Percentiles rank a stretch among this genome's conserved stretches.
phyloP scores from a whole-genome alignment of 2,329 filamentous ascomycete genomes.

The Cercospora sp. region DNA sequence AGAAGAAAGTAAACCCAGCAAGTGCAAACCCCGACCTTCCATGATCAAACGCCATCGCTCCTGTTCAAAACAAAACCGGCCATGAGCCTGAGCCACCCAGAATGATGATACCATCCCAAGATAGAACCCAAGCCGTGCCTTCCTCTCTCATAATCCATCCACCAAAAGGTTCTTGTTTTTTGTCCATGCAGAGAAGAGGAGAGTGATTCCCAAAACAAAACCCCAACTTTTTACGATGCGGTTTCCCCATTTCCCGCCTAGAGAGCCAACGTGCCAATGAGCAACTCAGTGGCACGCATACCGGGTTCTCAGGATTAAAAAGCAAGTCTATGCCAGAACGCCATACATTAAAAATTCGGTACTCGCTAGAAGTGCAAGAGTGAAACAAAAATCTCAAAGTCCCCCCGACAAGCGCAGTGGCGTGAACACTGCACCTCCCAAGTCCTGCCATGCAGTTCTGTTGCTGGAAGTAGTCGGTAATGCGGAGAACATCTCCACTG shows the following conservation, averaged over 20 bases:
- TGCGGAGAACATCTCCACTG: constrained; percentile 12
- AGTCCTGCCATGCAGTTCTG: constrained; percentile 13
- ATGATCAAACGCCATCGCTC: not conserved
- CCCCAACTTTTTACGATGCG: not conserved
- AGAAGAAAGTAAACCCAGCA: not conserved
- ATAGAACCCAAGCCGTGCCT: not conserved
- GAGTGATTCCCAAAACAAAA: not conserved
- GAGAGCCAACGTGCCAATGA: constrained; percentile 1
- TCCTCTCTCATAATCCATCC: not conserved
- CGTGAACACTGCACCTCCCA: constrained; percentile 1
- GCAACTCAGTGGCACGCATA: constrained; percentile 5
- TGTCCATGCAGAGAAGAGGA: not conserved
- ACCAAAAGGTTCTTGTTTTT: not conserved
- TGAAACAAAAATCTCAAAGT: constrained; percentile 20
- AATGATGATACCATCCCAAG: not conserved
- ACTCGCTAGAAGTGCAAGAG: constrained; percentile 30
- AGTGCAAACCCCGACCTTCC: not conserved
- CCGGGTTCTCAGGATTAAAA: constrained; percentile 13
- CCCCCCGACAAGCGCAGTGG: not conserved
- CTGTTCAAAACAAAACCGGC: not conserved
- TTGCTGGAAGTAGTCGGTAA: not conserved
- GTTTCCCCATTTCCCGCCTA: not conserved
- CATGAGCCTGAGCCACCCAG: not conserved
- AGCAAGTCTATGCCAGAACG: constrained; percentile 27
- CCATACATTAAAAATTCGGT: constrained; percentile 21